phyloP scores from a whole-genome alignment of 306 rosid species.

The Dryas octopetala region DNA sequence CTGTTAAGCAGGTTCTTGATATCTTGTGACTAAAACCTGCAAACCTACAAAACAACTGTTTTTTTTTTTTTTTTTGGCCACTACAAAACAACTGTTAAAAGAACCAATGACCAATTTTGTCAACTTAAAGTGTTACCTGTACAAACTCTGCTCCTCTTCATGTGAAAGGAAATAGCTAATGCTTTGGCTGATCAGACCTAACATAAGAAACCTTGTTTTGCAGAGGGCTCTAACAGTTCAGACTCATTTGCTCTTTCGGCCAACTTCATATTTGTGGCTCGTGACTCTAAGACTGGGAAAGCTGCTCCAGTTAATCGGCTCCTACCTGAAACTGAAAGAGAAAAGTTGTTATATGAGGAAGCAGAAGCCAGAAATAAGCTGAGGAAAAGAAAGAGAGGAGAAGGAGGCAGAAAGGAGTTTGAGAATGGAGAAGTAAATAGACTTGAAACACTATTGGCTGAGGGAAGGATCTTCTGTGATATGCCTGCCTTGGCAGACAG shows the following conservation, averaged over 20 bases:
- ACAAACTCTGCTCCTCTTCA: neutral
- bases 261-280: constrained; percentile 95
- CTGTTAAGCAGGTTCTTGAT: neutral
- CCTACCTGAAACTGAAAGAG: constrained; percentile 68
- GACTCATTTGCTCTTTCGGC: constrained; percentile 71
- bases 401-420: constrained; percentile 46
- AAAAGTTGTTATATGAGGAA: constrained; percentile 62
- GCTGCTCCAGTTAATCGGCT: constrained; percentile 88
- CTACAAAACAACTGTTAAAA: neutral
- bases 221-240: constrained; percentile 42
- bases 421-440: constrained; percentile 48
- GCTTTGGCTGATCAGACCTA: neutral
- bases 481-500: constrained; percentile 95
- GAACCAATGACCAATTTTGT: neutral
- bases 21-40: neutral
- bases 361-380: constrained; percentile 72
- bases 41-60: neutral
- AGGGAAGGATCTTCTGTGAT: constrained; percentile 79
- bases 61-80: neutral
- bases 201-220: constrained; percentile 15
- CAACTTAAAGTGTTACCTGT: neutral
- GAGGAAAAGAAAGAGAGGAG: constrained; percentile 67
- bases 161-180: neutral
- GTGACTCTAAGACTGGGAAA: constrained; percentile 83
- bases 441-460: constrained; percentile 54